Evolutionary conservation across 768 basidiomycete genomes (phyloP), one percentile per base, ranked within the genome.

Genomic region (Naganishia kalamii): DNA sequence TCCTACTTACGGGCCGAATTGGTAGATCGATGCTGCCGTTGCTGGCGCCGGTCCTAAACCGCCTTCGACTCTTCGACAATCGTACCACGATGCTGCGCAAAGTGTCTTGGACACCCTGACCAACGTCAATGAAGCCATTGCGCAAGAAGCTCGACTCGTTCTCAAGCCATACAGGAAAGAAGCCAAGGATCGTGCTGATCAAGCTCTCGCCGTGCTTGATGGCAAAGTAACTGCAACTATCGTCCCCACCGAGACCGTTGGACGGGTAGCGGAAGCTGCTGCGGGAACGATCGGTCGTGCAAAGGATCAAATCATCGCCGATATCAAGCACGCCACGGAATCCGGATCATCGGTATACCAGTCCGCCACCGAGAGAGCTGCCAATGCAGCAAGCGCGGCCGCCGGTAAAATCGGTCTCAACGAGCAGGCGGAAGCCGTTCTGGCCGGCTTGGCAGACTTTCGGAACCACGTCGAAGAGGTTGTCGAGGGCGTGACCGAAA

Each of bases 111-210:
- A 37, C 54, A 40, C 54, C 21, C 37, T 57, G 35, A 40, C 35
- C 35, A 35, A 33, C 27, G 54, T 57, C 8, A 57, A 57, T 15
- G 54, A 57, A 19, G 54, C 54, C 23, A 25, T 57, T 27, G 54
- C 54, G 23, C 54, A 57, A 57, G 54, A 57, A 27, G 54, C 21
- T 13, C 54, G 37, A 57, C 54, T 57, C 13, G 33, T 57, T 33
- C 54, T 57, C 54, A 57, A 57, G 54, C 54, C 54, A 40, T 57
- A 57, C 54, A 33, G 54, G 5, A 57, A 41, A 21, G 54, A 41
- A 3, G 54, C 54, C 54, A 57, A 57, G 37, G n/a, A 33, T 27
- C 54, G 54, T 25, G 54, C 54, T 8, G 54, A 57, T 15, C 35
- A 23, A 23, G 54, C 54, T 8, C 37, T 57, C 11, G 33, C 35